Percentiles rank a stretch among this genome's conserved stretches.
These are phyloP conservation scores for Pythium oligandrum DNA, from an alignment of 352 stramenopile genomes.

Conservation along the genomic window DNA sequence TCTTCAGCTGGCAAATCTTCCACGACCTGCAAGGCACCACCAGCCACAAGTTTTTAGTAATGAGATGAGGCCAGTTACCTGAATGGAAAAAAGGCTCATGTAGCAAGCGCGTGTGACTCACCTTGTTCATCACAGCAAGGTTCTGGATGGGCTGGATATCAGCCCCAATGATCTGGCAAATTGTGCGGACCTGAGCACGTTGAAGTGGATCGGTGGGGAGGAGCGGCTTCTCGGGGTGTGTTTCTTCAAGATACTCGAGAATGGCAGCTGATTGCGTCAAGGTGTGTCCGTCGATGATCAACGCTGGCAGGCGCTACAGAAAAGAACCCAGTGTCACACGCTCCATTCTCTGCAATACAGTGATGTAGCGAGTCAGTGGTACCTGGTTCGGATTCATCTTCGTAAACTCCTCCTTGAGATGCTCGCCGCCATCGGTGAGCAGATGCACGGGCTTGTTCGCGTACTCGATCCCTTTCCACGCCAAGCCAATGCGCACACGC, in stretches of 20 bases:
- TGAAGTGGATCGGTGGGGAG: slow-evolving; percentile 67
- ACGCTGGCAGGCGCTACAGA: slow-evolving; percentile 54
- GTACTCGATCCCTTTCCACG: slow-evolving; percentile 84
- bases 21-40: slow-evolving; percentile 4
- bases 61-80: slow-evolving; percentile 4
- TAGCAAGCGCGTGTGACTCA: slow-evolving; percentile 13
- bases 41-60: background rate
- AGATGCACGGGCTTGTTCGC: slow-evolving; percentile 78
- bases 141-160: slow-evolving; percentile 93
- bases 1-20: slow-evolving; percentile 43
- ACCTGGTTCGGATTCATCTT: slow-evolving; percentile 71
- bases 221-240: slow-evolving; percentile 58
- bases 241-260: slow-evolving; percentile 92
- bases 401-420: slow-evolving; percentile 44
- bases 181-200: slow-evolving; percentile 75
- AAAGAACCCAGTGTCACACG: slow-evolving; percentile 1
- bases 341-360: background rate
- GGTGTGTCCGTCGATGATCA: slow-evolving; percentile 71
- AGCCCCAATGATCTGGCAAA: slow-evolving; percentile 88
- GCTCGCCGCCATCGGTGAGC: slow-evolving; percentile 46
- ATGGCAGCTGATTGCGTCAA: slow-evolving; percentile 88
- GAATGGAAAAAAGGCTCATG: background rate
- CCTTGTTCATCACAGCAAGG: slow-evolving; percentile 59
- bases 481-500: slow-evolving; percentile 86
- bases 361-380: background rate